Evolutionary conservation across 2,329 filamentous ascomycete genomes (phyloP).

Genomic region (Aspergillus sp.): DNA sequence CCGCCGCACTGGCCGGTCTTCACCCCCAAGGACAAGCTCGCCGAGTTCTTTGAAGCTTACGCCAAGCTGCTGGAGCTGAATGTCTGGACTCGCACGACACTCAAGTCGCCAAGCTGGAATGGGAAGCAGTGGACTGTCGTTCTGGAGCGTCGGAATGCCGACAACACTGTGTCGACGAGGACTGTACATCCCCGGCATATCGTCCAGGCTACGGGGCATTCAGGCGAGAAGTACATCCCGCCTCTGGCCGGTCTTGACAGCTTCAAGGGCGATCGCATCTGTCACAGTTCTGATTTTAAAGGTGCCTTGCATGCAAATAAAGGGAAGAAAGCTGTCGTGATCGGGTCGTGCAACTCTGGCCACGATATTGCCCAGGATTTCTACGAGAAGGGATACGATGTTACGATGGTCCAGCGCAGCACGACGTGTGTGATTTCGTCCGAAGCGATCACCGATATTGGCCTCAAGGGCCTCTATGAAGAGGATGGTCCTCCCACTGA

Average conservation of each 20-base stretch:
- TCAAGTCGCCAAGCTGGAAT: slow-evolving; percentile 50
- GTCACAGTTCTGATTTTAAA: slow-evolving; percentile 62
- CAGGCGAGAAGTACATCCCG: slow-evolving; percentile 60
- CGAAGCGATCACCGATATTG: slow-evolving; percentile 52
- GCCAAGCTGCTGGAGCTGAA: slow-evolving; percentile 66
- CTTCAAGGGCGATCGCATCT: slow-evolving; percentile 60
- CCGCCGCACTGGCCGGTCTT: slow-evolving; percentile 67
- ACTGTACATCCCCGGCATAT: slow-evolving; percentile 63
- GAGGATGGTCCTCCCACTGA: slow-evolving; percentile 57
- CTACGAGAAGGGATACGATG: slow-evolving; percentile 63
- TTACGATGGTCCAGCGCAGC: slow-evolving; percentile 39
- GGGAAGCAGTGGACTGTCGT: slow-evolving; percentile 56
- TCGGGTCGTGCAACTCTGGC: slow-evolving; percentile 68
- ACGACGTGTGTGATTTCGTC: slow-evolving; percentile 65
- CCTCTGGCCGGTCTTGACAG: slow-evolving; percentile 49
- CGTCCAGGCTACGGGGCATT: slow-evolving; percentile 67
- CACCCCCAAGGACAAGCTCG: slow-evolving; percentile 70
- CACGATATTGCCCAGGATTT: slow-evolving; percentile 71
- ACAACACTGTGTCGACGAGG: slow-evolving; percentile 47
- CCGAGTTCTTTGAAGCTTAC: slow-evolving; percentile 67
- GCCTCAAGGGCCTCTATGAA: slow-evolving; percentile 52
- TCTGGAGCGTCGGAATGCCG: slow-evolving; percentile 45
- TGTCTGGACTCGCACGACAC: slow-evolving; percentile 59
- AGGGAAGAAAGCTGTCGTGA: slow-evolving; percentile 62
- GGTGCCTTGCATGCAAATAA: slow-evolving; percentile 49